These are phyloP conservation scores for Daedalea quercina DNA, from an alignment of 768 basidiomycete genomes.

Conservation along the genomic window DNA sequence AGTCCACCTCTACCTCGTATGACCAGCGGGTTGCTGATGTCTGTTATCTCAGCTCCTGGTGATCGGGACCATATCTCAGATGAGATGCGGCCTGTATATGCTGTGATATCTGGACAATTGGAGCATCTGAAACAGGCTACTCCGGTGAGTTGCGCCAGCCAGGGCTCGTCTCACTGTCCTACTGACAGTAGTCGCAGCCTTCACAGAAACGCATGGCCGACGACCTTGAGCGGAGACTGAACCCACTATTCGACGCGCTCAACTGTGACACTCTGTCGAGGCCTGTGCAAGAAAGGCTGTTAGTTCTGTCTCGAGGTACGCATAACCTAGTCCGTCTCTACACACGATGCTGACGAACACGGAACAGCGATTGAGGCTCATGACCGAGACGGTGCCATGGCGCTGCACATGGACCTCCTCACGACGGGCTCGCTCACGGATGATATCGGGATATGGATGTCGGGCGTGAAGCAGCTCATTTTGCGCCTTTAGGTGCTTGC, in stretches of 20 bases:
- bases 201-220: slow-evolving; percentile 81
- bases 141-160: slow-evolving; percentile 45
- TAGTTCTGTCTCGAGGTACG: slow-evolving; percentile 68
- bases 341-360: background rate
- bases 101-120: slow-evolving; percentile 58
- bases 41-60: slow-evolving; percentile 58
- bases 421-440: slow-evolving; percentile 74
- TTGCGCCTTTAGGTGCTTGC: slow-evolving; percentile 41
- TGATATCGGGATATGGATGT: slow-evolving; percentile 84
- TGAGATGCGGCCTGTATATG: slow-evolving; percentile 54
- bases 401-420: slow-evolving; percentile 81
- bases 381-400: slow-evolving; percentile 71
- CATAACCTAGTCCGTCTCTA: background rate
- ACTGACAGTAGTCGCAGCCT: slow-evolving; percentile 37
- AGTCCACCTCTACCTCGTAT: slow-evolving; percentile 20
- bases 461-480: slow-evolving; percentile 85
- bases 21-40: slow-evolving; percentile 3
- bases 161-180: background rate
- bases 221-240: slow-evolving; percentile 82
- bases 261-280: slow-evolving; percentile 82
- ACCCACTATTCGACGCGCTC: slow-evolving; percentile 82
- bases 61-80: slow-evolving; percentile 91
- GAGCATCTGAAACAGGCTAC: slow-evolving; percentile 62
- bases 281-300: slow-evolving; percentile 62
- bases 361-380: slow-evolving; percentile 69